phyloP scores from a whole-genome alignment of 2,329 filamentous ascomycete genomes.

The Colletotrichum graminicola region DNA sequence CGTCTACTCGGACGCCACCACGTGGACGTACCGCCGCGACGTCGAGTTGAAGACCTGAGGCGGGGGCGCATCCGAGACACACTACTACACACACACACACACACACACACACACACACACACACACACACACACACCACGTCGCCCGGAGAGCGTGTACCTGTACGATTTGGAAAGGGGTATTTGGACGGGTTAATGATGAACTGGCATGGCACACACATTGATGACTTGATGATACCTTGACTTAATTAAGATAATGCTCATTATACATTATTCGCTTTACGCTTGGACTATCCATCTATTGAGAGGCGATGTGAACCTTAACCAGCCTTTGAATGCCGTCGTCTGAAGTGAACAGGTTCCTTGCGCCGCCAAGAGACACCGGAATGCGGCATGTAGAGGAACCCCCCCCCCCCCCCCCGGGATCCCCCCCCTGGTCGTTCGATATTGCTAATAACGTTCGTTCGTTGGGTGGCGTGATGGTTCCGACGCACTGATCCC shows the following conservation, averaged over 20 bases:
- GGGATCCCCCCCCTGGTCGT: not conserved
- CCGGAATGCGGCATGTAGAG: not conserved
- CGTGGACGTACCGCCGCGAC: slow-evolving; percentile 43
- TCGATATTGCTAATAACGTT: not conserved
- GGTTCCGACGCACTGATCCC: slow-evolving; percentile 9
- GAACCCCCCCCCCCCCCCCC: too few relatives aligned
- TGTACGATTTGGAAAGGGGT: not conserved
- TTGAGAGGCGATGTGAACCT: too few relatives aligned
- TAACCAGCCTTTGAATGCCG: not conserved
- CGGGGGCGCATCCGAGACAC: not conserved
- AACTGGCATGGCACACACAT: not conserved
- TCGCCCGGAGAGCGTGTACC: not conserved
- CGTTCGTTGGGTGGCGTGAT: too few relatives aligned
- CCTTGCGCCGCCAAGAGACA: too few relatives aligned
- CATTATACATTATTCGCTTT: slow-evolving; percentile 2
- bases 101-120: too few relatives aligned
- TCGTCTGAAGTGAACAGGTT: not conserved
- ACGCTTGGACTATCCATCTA: not conserved
- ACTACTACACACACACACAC: not conserved
- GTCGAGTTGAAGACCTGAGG: slow-evolving; percentile 25
- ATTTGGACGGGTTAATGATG: not conserved
- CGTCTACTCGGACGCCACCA: slow-evolving; percentile 43
- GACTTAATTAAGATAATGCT: not conserved
- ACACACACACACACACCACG: too few relatives aligned
- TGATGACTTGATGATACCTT: slow-evolving; percentile 14